Base-by-base conservation (phyloP, 768 basidiomycete genomes). In the Suillus brevipes region DNA sequence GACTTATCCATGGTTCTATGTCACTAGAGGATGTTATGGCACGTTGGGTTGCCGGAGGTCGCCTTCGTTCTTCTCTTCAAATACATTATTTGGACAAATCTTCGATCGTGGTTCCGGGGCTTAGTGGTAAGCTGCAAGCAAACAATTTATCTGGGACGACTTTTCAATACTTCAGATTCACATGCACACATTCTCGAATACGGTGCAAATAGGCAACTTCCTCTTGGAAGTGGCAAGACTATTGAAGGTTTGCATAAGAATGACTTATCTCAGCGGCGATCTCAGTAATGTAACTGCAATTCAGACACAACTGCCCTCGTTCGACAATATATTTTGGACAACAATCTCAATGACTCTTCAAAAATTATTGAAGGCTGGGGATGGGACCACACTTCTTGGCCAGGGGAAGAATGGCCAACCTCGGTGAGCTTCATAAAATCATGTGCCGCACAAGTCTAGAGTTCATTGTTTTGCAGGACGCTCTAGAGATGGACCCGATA, bases 351-450 rank as follows among this genome's bases (percentile, higher is more conserved):
- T 23, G 84, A 93, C 72, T 83, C 78, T 16, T 80, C 84, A 25
- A 84, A 82, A 67, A 87, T 88, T 74, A 83, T 97, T 18, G 84
- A 87, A 62, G 94, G 94, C 3, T 87, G 90, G 73, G 95, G 95
- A 1, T 97, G 95, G 94, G 92, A 97, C 74, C 95, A 97, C 75
- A 96, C 93, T 1, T 77, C 83, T 61, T 92, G 90, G 90, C 78
- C 83, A 9, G 73, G 73, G 23, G 75, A 79, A 37, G 77, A 79
- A 25, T 94, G 89, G 82, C 93, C 93, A 8, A 86, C 84, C 52
- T 83, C 87, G 64, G 93, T 92, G 58, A 42, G 58, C 40, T 20
- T 70, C 64, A 85, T 79, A 25, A 28, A n/a, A 43, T 57, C 6
- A 16, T 16, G 20, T 52, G 12, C 37, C 18, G 12, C 8, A 16